These are phyloP conservation scores for Metarhizium rileyi DNA, from an alignment of 2,329 filamentous ascomycete genomes.

Conservation along the genomic window DNA sequence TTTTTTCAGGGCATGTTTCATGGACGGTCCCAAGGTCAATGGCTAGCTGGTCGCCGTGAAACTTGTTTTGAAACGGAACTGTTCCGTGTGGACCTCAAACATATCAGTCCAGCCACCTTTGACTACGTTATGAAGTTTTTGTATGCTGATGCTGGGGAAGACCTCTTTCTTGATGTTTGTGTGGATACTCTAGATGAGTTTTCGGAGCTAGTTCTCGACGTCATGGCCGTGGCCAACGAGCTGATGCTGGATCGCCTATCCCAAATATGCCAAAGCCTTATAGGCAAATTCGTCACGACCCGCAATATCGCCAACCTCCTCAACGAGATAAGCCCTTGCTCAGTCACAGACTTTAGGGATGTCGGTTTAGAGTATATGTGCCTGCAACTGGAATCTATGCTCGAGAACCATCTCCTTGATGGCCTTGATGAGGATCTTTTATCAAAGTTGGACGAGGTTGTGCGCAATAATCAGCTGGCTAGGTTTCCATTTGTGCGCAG, in stretches of 20 bases:
- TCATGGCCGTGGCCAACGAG: conserved; percentile 85
- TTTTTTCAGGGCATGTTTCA: conserved; percentile 89
- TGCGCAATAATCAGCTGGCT: conserved; percentile 72
- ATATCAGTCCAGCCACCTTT: conserved; percentile 67
- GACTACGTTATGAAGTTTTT: conserved; percentile 69
- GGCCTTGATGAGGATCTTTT: conserved; percentile 80
- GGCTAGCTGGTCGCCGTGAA: conserved; percentile 64
- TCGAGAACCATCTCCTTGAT: conserved; percentile 81
- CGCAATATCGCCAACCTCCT: conserved; percentile 80
- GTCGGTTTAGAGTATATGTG: conserved; percentile 85
- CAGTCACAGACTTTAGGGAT: conserved; percentile 77
- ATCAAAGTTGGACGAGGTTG: conserved; percentile 66
- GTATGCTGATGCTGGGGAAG: conserved; percentile 72
- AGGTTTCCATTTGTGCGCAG: conserved; percentile 70
- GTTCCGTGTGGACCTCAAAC: conserved; percentile 70
- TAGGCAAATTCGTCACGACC: conserved; percentile 75
- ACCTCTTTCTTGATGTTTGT: conserved; percentile 72
- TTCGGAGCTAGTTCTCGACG: conserved; percentile 80
- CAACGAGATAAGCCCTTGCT: conserved; percentile 77
- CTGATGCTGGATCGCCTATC: conserved; percentile 88
- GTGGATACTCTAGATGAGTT: conserved; percentile 69
- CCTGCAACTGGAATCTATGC: conserved; percentile 80
- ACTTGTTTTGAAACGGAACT: conserved; percentile 23
- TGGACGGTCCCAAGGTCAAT: conserved; percentile 76
- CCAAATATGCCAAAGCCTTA: conserved; percentile 76